These are phyloP conservation scores for Rosa rugosa DNA, from an alignment of 306 rosid genomes.

Conservation along the genomic window DNA sequence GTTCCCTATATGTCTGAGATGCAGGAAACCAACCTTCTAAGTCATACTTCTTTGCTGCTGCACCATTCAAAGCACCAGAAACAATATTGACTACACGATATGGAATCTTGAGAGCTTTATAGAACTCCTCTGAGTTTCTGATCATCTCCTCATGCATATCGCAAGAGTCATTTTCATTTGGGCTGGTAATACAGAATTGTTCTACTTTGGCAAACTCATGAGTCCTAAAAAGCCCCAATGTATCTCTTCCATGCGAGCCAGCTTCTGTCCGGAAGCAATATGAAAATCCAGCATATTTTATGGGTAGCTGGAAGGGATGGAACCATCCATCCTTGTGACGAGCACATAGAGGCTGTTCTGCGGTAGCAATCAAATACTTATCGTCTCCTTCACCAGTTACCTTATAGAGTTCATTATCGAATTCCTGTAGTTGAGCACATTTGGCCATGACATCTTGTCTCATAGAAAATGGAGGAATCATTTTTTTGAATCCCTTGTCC, in stretches of 20 bases:
- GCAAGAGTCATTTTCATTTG: conserved; percentile 78
- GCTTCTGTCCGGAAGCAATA: conserved; percentile 87
- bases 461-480: conserved; percentile 72
- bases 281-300: conserved; percentile 90
- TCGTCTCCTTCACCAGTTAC: conserved; percentile 96
- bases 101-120: conserved; percentile 63
- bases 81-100: conserved; percentile 76
- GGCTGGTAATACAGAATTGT: conserved; percentile 77
- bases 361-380: conserved; percentile 91
- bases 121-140: conserved; percentile 82
- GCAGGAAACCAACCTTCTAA: conserved; percentile 96
- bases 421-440: conserved; percentile 92
- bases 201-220: conserved; percentile 74
- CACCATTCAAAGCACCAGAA: conserved; percentile 91
- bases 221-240: conserved; percentile 79
- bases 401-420: conserved; percentile 94
- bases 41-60: conserved; percentile 89
- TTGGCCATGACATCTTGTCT: conserved; percentile 88
- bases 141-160: conserved; percentile 92
- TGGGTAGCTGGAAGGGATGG: conserved; percentile 78
- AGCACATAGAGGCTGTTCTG: conserved; percentile 90
- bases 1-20: conserved; percentile 76
- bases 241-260: conserved; percentile 85
- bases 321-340: conserved; percentile 88
- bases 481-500: conserved; percentile 61